Base-by-base conservation (phyloP, 352 stramenopile species). In the Globisporangium polare region DNA sequence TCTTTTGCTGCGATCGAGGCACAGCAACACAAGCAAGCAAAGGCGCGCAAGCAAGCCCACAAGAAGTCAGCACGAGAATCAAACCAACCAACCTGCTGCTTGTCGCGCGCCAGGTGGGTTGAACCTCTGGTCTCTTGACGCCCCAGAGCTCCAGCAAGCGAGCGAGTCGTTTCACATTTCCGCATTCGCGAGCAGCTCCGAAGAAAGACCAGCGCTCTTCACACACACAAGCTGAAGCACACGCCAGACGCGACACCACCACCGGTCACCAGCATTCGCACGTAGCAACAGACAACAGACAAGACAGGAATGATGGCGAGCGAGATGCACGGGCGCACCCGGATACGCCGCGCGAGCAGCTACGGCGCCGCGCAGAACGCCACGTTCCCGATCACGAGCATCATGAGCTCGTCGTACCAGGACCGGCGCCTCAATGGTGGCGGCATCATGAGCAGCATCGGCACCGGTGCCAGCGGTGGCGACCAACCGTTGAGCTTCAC, bases 321-420 rank as follows among this genome's bases (percentile, higher is more conserved):
- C 8, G 54, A 60, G n/a, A 27, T 39, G 18, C 54, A 51, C 43
- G 39, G 54, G 4, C 26, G 45, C 10, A 58, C 43, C 33, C 60
- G 52, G 39, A 60, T 66, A 55, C 51, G 60, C 22, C 45, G 60
- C 27, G 53, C 60, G 31, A 66, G 39, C 35, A 66, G 60, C 60
- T 66, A 55, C 53, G 53, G 52, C 42, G 43, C 18, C 18, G 29
- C 52, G 33, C 52, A 39, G 39, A 49, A 24, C 22, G 8, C 51
- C 13, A 20, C 60, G 43, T 53, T 66, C 43, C 27, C 52, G 3
- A 29, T 50, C 10, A 18, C 46, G 35, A 50, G 17, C 58, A 27
- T 52, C 18, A 20, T 55, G 31, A 65, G 60, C 60, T 57, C 60
- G 0, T 66, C 60, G 43, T 66, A 66, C 43, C 60, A 66, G 22